Percentiles rank a stretch among this genome's conserved stretches.
These are phyloP conservation scores for Monosporascus sp. DNA, from an alignment of 2,329 filamentous ascomycete genomes.

Conservation along the genomic window DNA sequence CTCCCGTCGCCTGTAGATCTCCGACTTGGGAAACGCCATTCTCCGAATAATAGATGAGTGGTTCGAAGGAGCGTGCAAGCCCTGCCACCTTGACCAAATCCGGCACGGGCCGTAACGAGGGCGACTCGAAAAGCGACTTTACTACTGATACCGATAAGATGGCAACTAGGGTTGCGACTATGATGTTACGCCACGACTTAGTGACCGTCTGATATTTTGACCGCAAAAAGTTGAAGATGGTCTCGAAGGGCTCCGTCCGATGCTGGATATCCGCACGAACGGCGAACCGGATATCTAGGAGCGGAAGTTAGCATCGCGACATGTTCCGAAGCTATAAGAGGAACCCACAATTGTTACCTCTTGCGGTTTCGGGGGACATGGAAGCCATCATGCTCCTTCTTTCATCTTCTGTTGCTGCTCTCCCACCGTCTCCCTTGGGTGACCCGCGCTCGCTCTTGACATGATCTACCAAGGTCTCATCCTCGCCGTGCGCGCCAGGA, in stretches of 20 bases:
- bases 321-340: neutral
- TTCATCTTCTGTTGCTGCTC: constrained; percentile 11
- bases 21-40: constrained; percentile 81
- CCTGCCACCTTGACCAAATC: constrained; percentile 88
- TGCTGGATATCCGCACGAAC: constrained; percentile 85
- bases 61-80: constrained; percentile 87
- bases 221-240: constrained; percentile 60
- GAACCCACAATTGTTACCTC: constrained; percentile 51
- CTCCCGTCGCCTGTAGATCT: constrained; percentile 83
- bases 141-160: constrained; percentile 62
- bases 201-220: constrained; percentile 56
- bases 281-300: constrained; percentile 77
- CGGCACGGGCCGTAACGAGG: constrained; percentile 60
- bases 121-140: constrained; percentile 64
- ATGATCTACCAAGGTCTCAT: constrained; percentile 33
- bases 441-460: constrained; percentile 27
- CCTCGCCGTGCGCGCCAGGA: constrained; percentile 27
- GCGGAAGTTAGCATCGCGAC: constrained; percentile 11
- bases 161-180: constrained; percentile 55
- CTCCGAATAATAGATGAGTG: constrained; percentile 90
- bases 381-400: constrained; percentile 24
- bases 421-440: constrained; percentile 14
- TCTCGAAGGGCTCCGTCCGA: constrained; percentile 76
- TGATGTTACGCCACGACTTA: constrained; percentile 62
- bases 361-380: constrained; percentile 23